These are phyloP conservation scores for Lepidium africanum DNA, from an alignment of 345 rosid genomes.

Conservation along the genomic window DNA sequence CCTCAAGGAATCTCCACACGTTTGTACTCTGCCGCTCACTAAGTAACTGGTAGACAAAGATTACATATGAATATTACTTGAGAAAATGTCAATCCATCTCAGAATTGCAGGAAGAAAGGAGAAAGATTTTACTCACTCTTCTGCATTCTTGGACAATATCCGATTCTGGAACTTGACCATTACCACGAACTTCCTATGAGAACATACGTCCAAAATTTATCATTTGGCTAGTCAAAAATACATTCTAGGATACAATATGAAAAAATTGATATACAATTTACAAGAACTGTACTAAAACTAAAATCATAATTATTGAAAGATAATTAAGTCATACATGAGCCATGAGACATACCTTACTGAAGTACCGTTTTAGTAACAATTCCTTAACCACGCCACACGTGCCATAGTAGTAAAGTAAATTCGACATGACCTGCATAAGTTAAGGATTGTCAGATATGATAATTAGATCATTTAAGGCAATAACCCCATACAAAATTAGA, in stretches of 20 bases:
- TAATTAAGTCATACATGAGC: not conserved
- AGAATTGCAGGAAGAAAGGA: not conserved
- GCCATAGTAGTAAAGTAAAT: slow-evolving; percentile 83
- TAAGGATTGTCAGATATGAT: slow-evolving; percentile 1
- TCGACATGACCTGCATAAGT: slow-evolving; percentile 63
- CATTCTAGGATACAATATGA: not conserved
- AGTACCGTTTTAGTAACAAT: slow-evolving; percentile 73
- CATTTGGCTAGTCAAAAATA: not conserved
- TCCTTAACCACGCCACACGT: slow-evolving; percentile 93
- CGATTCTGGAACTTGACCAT: slow-evolving; percentile 70
- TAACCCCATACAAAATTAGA: not conserved
- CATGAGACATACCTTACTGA: slow-evolving; percentile 64
- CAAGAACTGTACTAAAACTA: not conserved
- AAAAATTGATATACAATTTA: not conserved
- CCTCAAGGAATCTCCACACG: slow-evolving; percentile 82
- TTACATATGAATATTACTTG: slow-evolving; percentile 3
- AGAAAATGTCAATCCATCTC: not conserved
- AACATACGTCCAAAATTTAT: slow-evolving; percentile 24
- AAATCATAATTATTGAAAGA: not conserved
- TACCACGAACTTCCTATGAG: slow-evolving; percentile 75
- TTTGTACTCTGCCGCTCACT: slow-evolving; percentile 76
- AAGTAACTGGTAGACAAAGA: slow-evolving; percentile 47
- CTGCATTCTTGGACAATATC: slow-evolving; percentile 73
- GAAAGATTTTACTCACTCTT: slow-evolving; percentile 47
- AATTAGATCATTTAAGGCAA: not conserved